Evolutionary conservation across 1,284 basidiomycete genomes (phyloP).

Genomic region (Tilletia indica): DNA sequence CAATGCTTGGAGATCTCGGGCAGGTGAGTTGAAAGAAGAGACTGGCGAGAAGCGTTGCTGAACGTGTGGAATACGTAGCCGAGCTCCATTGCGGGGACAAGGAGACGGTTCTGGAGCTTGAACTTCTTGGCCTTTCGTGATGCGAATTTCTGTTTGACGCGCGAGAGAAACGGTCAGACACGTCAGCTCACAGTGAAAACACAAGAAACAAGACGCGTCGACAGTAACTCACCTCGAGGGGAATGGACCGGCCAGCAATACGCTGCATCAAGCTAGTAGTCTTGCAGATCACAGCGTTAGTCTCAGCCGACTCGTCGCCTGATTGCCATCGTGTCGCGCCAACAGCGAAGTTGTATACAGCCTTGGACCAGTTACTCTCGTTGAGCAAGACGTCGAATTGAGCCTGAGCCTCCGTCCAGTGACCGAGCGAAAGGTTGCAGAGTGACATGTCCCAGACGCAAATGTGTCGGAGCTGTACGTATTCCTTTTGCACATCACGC

Average conservation of each 20-base stretch:
- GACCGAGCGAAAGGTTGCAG: constrained; percentile 48
- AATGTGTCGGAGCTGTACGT: constrained; percentile 54
- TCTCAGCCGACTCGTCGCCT: constrained; percentile 31
- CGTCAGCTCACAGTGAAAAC: no score
- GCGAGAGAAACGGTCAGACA: background rate
- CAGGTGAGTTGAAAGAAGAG: constrained; percentile 38
- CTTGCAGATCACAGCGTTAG: constrained; percentile 36
- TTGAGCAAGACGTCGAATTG: constrained; percentile 44
- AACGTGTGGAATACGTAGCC: constrained; percentile 54
- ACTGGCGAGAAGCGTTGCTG: constrained; percentile 45
- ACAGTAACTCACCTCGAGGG: constrained; percentile 35
- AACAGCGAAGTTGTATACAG: constrained; percentile 51
- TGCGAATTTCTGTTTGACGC: constrained; percentile 39
- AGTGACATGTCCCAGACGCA: constrained; percentile 54
- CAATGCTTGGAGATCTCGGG: constrained; percentile 43
- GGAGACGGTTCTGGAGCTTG: constrained; percentile 37
- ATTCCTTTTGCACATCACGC: constrained; percentile 51
- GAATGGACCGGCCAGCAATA: constrained; percentile 55
- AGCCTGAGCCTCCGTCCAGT: constrained; percentile 43
- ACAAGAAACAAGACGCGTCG: background rate
- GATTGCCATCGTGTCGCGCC: constrained; percentile 40
- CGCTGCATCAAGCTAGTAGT: constrained; percentile 49
- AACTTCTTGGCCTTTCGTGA: constrained; percentile 52
- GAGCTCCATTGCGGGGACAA: constrained; percentile 52
- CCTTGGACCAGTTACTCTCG: constrained; percentile 55